These are phyloP conservation scores for Sporobolomyces roseus DNA, from an alignment of 768 basidiomycete species.

Conservation along the genomic window DNA sequence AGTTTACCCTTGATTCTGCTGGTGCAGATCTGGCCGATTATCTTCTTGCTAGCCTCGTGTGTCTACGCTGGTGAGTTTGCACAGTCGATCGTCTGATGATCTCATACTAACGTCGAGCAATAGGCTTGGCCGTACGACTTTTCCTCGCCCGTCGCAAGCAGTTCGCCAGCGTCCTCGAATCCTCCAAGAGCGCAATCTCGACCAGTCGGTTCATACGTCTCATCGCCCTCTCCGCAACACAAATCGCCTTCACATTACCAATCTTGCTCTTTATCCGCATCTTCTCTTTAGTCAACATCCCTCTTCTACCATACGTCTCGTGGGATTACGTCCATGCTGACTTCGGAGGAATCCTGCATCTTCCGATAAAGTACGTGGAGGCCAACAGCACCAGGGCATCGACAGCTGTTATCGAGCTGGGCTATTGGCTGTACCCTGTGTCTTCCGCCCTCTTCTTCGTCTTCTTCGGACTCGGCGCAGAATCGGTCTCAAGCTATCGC, in stretches of 20 bases:
- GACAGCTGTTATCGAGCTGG: not conserved
- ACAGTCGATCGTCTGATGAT: not conserved
- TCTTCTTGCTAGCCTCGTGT: conserved; percentile 9
- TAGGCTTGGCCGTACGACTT: conserved; percentile 10
- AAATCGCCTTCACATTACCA: conserved; percentile 16
- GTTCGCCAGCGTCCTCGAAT: conserved; percentile 21
- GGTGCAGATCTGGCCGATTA: conserved; percentile 11
- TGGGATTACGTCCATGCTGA: conserved; percentile 21
- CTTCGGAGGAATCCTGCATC: conserved; percentile 3
- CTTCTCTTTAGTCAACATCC: not conserved
- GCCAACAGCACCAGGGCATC: not conserved
- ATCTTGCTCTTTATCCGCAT: conserved; percentile 6
- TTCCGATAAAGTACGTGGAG: not conserved
- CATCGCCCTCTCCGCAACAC: conserved; percentile 6
- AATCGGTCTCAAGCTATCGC: conserved; percentile 6
- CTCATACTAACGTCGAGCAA: too few species aligned
- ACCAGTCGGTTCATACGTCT: conserved; percentile 25
- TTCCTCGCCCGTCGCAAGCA: conserved; percentile 19
- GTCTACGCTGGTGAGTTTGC: conserved; percentile 17
- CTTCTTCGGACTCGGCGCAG: conserved; percentile 25
- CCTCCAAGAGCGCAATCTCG: conserved; percentile 19
- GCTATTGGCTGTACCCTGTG: conserved; percentile 9
- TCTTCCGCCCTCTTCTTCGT: conserved; percentile 23
- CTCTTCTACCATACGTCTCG: conserved; percentile 9
- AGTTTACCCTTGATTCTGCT: conserved; percentile 16